Evolutionary conservation across 306 rosid species (phyloP), one percentile per base, ranked within the genome.

Genomic region (Heteromeles arbutifolia): DNA sequence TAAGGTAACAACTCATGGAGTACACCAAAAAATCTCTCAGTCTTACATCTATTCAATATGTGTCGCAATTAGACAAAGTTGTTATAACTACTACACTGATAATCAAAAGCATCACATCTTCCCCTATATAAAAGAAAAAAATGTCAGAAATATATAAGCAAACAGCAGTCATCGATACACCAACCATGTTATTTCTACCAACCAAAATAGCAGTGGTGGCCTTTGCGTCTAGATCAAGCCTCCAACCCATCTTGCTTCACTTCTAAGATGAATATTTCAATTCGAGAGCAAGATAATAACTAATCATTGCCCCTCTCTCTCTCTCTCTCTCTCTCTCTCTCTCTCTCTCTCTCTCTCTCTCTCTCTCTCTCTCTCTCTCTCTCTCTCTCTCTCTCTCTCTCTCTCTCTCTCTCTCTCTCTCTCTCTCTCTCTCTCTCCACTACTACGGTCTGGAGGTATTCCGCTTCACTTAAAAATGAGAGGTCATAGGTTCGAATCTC

Each of bases 131-230:
- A 3, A 34, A 65, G 17, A 34, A 32, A 4, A 31, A 0, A 8
- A 34, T 22, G 8, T 21, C 64, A 13, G 28, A 5, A 74, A 31
- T 19, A 26, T 13, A 57, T 31, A 17, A 41, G 29, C 45, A 50
- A 75, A 45, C n/a, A 4, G 24, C 61, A 54, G 26, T 41, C 1
- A 74, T 67, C 34, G 79, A 57, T 68, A 76, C 54, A 83, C 83
- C 86, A 79, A 79, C 80, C 69, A 34, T 45, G 66, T 56, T n/a
- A 1, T 74, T 48, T 34, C 8, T 19, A 74, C 70, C 82, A 69
- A 64, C 69, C 58, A 32, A 26, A 50, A 43, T 58, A 12, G 12
- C 11, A 11, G 28, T 26, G 41, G 53, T 48, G 21, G 53, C 19
- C 18, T 19, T 56, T 4, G 1, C 29, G 66, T 41, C 34, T 19